Conservation (phyloP, 164 flowering plant species). For the Stephania yunnanensis region DNA sequence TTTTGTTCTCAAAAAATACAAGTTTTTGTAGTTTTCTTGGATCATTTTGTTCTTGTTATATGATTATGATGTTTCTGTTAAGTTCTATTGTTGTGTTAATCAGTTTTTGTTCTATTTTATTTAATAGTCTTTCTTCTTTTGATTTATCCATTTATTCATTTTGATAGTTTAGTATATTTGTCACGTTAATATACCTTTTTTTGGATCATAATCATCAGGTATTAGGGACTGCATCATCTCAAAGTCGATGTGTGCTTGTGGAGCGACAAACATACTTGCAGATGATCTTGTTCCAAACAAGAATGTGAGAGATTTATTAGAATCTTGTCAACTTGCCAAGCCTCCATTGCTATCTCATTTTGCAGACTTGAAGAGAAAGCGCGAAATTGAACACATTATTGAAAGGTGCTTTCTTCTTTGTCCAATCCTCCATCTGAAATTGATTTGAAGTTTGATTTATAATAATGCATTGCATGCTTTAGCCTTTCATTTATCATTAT, state of each 20-base stretch:
- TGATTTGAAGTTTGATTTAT: no score
- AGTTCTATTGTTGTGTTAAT: background rate
- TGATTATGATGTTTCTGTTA: background rate
- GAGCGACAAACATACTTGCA: conserved; percentile 75
- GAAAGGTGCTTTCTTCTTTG: conserved; percentile 29
- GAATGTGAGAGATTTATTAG: conserved; percentile 82
- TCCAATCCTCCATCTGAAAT: no score
- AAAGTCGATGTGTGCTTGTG: conserved; percentile 75
- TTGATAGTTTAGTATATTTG: background rate
- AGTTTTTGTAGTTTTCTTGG: background rate
- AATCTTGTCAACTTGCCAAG: conserved; percentile 43
- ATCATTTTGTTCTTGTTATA: background rate
- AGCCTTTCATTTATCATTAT: no score
- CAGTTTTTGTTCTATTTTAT: background rate
- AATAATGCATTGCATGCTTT: no score
- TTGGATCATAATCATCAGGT: conserved; percentile 39
- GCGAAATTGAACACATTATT: conserved; percentile 56
- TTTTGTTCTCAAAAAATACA: background rate
- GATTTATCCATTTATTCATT: background rate
- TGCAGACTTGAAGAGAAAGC: conserved; percentile 71
- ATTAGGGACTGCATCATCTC: conserved; percentile 78
- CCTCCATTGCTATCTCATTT: conserved; percentile 32
- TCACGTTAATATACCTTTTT: background rate
- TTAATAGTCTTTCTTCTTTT: background rate
- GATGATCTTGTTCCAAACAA: conserved; percentile 95